Evolutionary conservation across 148 eudicot species (phyloP).

Genomic region (Rhododendron molle): DNA sequence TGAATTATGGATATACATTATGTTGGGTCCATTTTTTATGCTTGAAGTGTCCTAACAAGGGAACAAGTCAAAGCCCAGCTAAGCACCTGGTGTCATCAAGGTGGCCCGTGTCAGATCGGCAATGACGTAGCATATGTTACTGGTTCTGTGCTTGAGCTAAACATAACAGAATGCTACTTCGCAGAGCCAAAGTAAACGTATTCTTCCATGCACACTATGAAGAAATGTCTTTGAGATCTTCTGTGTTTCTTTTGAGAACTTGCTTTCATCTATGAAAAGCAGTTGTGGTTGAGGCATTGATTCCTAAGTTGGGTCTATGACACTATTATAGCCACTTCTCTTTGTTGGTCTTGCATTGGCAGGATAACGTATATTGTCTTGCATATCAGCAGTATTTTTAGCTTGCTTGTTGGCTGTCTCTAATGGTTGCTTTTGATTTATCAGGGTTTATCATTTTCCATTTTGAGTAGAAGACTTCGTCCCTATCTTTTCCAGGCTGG

Average conservation of each 20-base stretch:
- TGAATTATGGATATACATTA: not conserved
- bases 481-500: not conserved
- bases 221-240: constrained; percentile 6
- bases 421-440: not conserved
- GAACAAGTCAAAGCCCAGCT: not conserved
- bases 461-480: not conserved
- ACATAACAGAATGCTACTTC: not conserved
- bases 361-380: not conserved
- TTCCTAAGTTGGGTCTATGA: not conserved
- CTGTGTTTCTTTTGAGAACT: not conserved
- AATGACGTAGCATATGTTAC: not conserved
- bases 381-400: not conserved
- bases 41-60: not conserved
- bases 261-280: not conserved
- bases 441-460: not conserved
- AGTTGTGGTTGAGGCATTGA: not conserved
- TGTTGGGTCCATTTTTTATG: not conserved
- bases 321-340: not conserved
- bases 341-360: not conserved
- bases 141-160: not conserved
- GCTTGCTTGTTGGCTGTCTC: not conserved
- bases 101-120: not conserved
- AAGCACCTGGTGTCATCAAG: not conserved
- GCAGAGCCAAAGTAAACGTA: not conserved
- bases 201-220: not conserved